Evolutionary conservation across 83 land plant species (phyloP).

Genomic region (Thuja plicata): DNA sequence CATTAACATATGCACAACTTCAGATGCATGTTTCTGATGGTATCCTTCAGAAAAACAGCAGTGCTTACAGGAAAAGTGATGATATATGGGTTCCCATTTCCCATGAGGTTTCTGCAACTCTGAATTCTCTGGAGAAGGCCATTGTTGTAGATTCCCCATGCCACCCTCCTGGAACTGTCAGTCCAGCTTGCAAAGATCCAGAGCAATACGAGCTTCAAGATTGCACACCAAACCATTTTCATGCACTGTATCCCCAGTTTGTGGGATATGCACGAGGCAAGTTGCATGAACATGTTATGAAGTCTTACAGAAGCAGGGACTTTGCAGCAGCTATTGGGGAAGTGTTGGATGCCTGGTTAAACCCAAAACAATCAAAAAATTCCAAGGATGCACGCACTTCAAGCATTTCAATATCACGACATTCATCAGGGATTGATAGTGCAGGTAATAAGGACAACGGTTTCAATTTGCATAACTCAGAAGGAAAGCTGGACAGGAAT

Average conservation of each 20-base stretch:
- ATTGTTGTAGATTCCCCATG: slow-evolving; percentile 1
- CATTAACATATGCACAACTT: slow-evolving; percentile 44
- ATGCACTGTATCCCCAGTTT: slow-evolving; percentile 60
- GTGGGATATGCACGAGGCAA: slow-evolving; percentile 66
- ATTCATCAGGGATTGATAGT: neutral
- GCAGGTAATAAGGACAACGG: neutral
- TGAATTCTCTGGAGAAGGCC: slow-evolving; percentile 14
- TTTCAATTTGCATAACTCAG: slow-evolving; percentile 4
- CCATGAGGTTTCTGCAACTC: slow-evolving; percentile 6
- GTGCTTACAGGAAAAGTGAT: slow-evolving; percentile 67
- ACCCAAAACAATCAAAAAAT: slow-evolving; percentile 64
- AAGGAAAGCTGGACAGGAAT: neutral
- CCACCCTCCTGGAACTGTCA: slow-evolving; percentile 7
- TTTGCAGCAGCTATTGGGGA: slow-evolving; percentile 76
- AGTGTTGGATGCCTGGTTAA: slow-evolving; percentile 73
- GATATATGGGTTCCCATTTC: slow-evolving; percentile 62
- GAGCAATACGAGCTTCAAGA: neutral
- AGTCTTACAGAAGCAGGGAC: slow-evolving; percentile 58
- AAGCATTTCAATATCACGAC: slow-evolving; percentile 18
- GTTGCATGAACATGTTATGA: slow-evolving; percentile 82
- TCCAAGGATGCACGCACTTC: slow-evolving; percentile 32
- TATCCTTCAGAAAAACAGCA: slow-evolving; percentile 33
- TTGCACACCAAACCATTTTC: slow-evolving; percentile 18
- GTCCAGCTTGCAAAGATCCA: neutral
- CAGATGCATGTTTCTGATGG: slow-evolving; percentile 48